These are phyloP conservation scores for Casuarina glauca DNA, from an alignment of 306 rosid genomes.

Conservation along the genomic window DNA sequence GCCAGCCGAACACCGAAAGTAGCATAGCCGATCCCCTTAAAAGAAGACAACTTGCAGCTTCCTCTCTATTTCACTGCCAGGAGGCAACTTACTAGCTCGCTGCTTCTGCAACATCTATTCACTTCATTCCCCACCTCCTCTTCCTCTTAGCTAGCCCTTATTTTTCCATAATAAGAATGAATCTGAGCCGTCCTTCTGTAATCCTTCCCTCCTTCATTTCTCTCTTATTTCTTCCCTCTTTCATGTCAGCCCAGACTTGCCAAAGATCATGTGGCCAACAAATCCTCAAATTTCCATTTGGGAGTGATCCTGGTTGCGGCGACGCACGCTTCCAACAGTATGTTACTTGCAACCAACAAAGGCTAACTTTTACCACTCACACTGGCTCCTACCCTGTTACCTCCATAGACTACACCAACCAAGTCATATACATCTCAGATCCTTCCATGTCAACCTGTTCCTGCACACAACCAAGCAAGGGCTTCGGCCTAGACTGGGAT, in stretches of 20 bases:
- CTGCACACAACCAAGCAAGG: conserved; percentile 64
- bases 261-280: conserved; percentile 60
- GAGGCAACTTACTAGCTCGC: conserved; percentile 7
- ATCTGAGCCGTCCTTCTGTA: conserved; percentile 26
- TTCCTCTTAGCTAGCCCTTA: background rate
- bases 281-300: conserved; percentile 67
- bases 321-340: conserved; percentile 66
- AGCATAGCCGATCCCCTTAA: conserved; percentile 11
- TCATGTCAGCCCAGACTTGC: conserved; percentile 57
- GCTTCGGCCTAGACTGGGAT: conserved; percentile 74
- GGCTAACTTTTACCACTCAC: conserved; percentile 67
- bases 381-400: conserved; percentile 71
- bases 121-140: background rate
- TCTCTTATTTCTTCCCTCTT: conserved; percentile 35
- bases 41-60: conserved; percentile 2
- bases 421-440: conserved; percentile 67
- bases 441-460: conserved; percentile 84
- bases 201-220: conserved; percentile 23
- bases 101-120: background rate
- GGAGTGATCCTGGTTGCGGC: conserved; percentile 69
- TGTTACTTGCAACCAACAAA: conserved; percentile 52
- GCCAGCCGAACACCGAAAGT: conserved; percentile 20
- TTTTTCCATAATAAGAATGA: conserved; percentile 22
- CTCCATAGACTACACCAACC: conserved; percentile 58
- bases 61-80: conserved; percentile 22